Base-by-base conservation (phyloP, 2,329 filamentous ascomycete species). In the Fonsecaea multimorphosa region DNA sequence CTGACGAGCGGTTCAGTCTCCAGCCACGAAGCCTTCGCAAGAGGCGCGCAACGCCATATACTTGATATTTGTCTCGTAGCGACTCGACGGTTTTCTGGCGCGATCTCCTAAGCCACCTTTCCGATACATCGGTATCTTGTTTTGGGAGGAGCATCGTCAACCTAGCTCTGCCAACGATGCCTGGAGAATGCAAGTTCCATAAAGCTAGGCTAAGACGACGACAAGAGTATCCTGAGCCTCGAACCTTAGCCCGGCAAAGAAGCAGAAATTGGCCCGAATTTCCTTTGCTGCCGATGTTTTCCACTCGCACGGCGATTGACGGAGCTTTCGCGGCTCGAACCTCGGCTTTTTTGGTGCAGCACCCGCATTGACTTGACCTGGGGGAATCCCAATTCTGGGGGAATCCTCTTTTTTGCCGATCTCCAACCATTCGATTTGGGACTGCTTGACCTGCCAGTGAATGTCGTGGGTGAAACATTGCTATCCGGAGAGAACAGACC, bases 271-370 rank as follows among this genome's bases (percentile, higher is more conserved):
- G 3, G 29, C 3, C 3, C 29, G 29, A 31, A 31, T 31, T 31
- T 8, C 29, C n/a, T n/a, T n/a, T 31, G 29, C 29, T 31, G 29
- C 29, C 32, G 11, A 12, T 2, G 6, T 34, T 12, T 12, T 9
- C 32, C 5, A n/a, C n/a, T n/a, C n/a, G 5, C 11, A 51, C 36
- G 24, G 55, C 36, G 31, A 62, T 67, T 34, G n/a, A 56, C 53
- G 34, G 53, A 14, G 16, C 38, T 44, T 44, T 19, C n/a, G 38
- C 38, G 38, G 38, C 38, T 44, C 38, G 38, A 16, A 19, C 7
- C 14, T 44, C 38, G 38, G 38, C 38, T 16, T 44, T 44, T 44
- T 19, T 5, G 38, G 38, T 14, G 12, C 12, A 38, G 36, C 12
- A 38, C 3, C 29, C 29, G 32, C 32, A 9, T 34, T 12, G 32